Base-by-base conservation (phyloP, 2,329 filamentous ascomycete species). In the Ceratocystis albifundus region DNA sequence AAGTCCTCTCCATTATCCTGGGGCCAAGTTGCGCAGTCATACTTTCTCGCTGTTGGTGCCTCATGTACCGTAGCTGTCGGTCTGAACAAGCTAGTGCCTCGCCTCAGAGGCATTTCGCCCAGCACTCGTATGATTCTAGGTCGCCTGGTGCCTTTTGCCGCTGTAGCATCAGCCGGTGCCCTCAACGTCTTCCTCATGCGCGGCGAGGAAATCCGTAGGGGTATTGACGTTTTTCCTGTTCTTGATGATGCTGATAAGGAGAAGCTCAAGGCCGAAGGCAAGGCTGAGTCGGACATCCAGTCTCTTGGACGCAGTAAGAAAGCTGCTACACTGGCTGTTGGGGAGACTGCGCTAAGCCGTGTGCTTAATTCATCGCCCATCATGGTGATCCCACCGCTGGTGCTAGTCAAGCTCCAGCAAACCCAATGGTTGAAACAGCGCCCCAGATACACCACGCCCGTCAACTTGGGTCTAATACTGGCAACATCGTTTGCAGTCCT, bases 141-240 rank as follows among this genome's bases (percentile, higher is more conserved):
- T 65, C 87, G 94, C n/a, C 83, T 99, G 7, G 92, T 97, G 5
- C 94, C 94, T 30, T 99, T 99, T 74, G 94, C 93, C 0, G 94
- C 94, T 12, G 94, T 99, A 10, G 93, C 93, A 36, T 89, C 86
- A 68, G 94, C 94, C 3, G 92, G 91, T 72, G 90, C 87, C 1
- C 81, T 99, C 69, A 99, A 99, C 76, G 94, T 96, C 30, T 95
- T 96, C 77, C 83, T 99, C 66, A 99, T 99, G 94, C 90, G 94
- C 68, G 88, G 90, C 69, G 93, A 96, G 76, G 94, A 99, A 78
- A 97, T 99, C 72, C 84, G 89, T 72, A 84, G 84, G 69, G 94
- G 94, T 64, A 99, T 99, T 73, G 90, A 97, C 75, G 85, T 99
- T 46, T 96, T 88, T 76, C 91, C 92, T 1, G 86, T 90, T 5